These are phyloP conservation scores for Fusarium graminum DNA, from an alignment of 2,329 filamentous ascomycete species.

Conservation along the genomic window DNA sequence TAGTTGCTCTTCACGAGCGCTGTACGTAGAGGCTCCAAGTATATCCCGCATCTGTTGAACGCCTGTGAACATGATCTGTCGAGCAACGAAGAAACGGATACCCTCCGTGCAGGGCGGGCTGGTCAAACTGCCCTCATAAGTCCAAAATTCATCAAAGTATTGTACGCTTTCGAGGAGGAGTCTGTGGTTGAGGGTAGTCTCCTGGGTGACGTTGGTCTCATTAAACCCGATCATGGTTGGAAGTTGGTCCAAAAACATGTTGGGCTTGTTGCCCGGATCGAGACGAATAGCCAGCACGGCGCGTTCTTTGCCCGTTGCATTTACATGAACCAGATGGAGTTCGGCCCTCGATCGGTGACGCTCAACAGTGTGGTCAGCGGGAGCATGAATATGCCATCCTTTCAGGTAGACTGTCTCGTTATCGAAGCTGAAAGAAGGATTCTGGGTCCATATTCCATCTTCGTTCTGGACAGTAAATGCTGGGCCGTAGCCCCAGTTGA, in stretches of 20 bases:
- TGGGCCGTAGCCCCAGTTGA: slow-evolving; percentile 40
- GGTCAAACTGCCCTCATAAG: slow-evolving; percentile 41
- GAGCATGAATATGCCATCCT: slow-evolving; percentile 42
- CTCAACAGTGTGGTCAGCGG: slow-evolving; percentile 39
- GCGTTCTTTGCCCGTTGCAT: slow-evolving; percentile 24
- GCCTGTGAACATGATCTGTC: slow-evolving; percentile 38
- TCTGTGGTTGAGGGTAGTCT: slow-evolving; percentile 11
- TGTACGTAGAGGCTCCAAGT: slow-evolving; percentile 37
- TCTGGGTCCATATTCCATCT: slow-evolving; percentile 14
- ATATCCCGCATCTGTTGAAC: slow-evolving; percentile 40
- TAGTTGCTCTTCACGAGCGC: slow-evolving; percentile 36
- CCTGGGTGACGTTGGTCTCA: slow-evolving; percentile 8
- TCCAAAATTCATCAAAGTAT: slow-evolving; percentile 43
- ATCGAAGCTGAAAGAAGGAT: slow-evolving; percentile 39
- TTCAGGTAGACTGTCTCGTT: slow-evolving; percentile 40
- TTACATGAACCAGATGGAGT: slow-evolving; percentile 41
- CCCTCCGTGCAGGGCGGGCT: slow-evolving; percentile 38
- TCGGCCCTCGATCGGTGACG: slow-evolving; percentile 41
- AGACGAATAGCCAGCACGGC: slow-evolving; percentile 36
- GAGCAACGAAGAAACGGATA: slow-evolving; percentile 35
- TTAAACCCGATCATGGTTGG: slow-evolving; percentile 36
- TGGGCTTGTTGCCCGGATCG: slow-evolving; percentile 31
- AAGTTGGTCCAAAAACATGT: slow-evolving; percentile 23
- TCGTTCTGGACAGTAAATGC: slow-evolving; percentile 38
- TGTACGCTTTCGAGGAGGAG: slow-evolving; percentile 29